Percentiles rank a stretch among this genome's conserved stretches.
Conservation (phyloP, 306 rosid genomes). For the Oemleria cerasiformis region DNA sequence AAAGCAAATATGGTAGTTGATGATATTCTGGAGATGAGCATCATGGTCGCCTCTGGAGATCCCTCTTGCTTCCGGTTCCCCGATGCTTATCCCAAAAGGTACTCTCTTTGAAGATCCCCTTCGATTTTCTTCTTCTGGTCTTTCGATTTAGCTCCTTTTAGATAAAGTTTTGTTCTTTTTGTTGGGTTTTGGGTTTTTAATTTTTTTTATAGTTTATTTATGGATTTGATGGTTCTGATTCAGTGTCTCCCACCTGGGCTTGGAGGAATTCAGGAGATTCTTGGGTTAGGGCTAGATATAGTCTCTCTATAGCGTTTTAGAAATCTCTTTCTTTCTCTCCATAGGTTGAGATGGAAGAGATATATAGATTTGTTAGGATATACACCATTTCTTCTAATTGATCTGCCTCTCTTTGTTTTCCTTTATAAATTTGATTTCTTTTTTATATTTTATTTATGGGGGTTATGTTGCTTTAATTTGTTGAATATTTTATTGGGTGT, state of each 20-base stretch:
- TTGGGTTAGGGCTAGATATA: slow-evolving; percentile 43
- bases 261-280: slow-evolving; percentile 49
- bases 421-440: background rate
- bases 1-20: slow-evolving; percentile 51
- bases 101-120: slow-evolving; percentile 44
- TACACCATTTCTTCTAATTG: background rate
- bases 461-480: slow-evolving; percentile 21
- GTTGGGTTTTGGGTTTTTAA: slow-evolving; percentile 1
- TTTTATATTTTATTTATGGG: slow-evolving; percentile 4
- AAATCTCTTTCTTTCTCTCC: slow-evolving; percentile 32
- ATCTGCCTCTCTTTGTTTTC: background rate
- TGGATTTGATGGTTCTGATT: slow-evolving; percentile 63
- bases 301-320: slow-evolving; percentile 50
- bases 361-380: background rate
- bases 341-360: slow-evolving; percentile 36
- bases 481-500: slow-evolving; percentile 30
- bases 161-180: background rate
- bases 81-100: slow-evolving; percentile 79
- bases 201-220: slow-evolving; percentile 6
- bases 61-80: slow-evolving; percentile 65
- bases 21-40: slow-evolving; percentile 60
- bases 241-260: slow-evolving; percentile 57
- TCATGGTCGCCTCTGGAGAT: slow-evolving; percentile 51
- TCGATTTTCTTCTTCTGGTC: slow-evolving; percentile 24
- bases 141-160: slow-evolving; percentile 6